phyloP scores from a whole-genome alignment of 2,329 filamentous ascomycete species.

The Gyromitra esculenta region DNA sequence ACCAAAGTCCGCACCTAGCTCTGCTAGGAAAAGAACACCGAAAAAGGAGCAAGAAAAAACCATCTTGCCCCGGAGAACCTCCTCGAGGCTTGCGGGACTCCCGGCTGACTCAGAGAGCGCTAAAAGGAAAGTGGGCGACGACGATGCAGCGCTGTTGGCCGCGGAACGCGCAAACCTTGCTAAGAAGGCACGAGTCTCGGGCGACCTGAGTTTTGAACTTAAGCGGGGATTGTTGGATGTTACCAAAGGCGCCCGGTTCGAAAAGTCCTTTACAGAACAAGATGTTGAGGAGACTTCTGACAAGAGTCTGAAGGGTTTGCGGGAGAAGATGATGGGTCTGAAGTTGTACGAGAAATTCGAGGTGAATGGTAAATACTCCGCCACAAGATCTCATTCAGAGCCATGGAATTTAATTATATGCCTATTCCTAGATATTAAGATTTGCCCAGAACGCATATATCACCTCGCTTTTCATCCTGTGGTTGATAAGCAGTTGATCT shows the following conservation, averaged over 20 bases:
- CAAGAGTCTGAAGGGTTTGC: conserved; percentile 75
- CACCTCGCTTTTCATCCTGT: conserved; percentile 88
- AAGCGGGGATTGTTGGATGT: conserved; percentile 74
- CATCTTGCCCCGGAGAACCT: conserved; percentile 67
- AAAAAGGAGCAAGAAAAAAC: conserved; percentile 71
- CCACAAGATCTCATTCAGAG: background rate
- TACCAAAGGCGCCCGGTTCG: conserved; percentile 75
- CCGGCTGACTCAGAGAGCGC: conserved; percentile 73
- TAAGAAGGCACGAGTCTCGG: conserved; percentile 73
- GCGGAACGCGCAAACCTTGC: conserved; percentile 64
- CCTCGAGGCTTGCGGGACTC: conserved; percentile 70
- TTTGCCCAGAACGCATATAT: conserved; percentile 88
- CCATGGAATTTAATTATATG: background rate
- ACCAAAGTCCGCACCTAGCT: conserved; percentile 28
- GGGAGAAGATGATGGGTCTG: conserved; percentile 79
- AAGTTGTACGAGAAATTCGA: conserved; percentile 84
- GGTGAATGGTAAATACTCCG: conserved; percentile 72
- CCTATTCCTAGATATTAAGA: conserved; percentile 76
- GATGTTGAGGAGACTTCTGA: conserved; percentile 83
- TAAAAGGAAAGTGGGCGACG: conserved; percentile 74
- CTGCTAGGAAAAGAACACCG: conserved; percentile 62
- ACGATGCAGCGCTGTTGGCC: conserved; percentile 68
- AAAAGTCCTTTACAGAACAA: conserved; percentile 85
- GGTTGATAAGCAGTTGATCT: conserved; percentile 83
- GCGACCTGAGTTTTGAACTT: conserved; percentile 76